Evolutionary conservation across 1,284 basidiomycete species (phyloP), one percentile per base, ranked within the genome.

Genomic region (Bjerkandera adusta): DNA sequence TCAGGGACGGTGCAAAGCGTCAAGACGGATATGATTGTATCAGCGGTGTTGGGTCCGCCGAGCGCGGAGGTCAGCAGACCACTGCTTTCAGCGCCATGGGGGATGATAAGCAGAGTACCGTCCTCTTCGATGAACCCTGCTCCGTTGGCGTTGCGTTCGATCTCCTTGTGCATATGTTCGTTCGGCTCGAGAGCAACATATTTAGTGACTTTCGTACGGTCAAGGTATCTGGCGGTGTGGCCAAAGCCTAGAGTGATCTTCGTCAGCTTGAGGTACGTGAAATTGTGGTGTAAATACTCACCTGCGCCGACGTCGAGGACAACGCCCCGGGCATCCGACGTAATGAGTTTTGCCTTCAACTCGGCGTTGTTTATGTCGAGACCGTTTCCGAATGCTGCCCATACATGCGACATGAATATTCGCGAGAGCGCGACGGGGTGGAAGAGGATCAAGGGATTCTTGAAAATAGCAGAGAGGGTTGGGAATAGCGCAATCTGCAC

Each of bases 151-250:
- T 60, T 58, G 2, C 56, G 58, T 24, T 79, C 73, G 37, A 88
- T 73, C 20, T 70, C 58, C 16, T 63, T 46, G 58, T 87, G 83
- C 83, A 88, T 86, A 50, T 65, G 62, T 4, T 50, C 43, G 54
- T 86, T 88, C 10, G 85, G 84, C 56, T 88, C 85, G 8, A 89
- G 61, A 1, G 84, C 85, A 43, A 87, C 64, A 53, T 88, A 88
- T 58, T 70, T 77, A 0, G 75, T 74, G 24, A 87, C 79, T 32
- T 65, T 68, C 1, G 55, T 51, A n/a, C 57, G 66, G 50, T 85
- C 72, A 25, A 89, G 72, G 55, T 88, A 87, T 10, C 68, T 67
- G 5, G 71, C 66, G 0, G 75, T 77, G 57, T 85, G 83, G 0
- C 85, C 85, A 47, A 77, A 68, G 0, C 82, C 83, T 84, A 43